Percentiles rank a stretch among this genome's conserved stretches.
phyloP scores from a whole-genome alignment of 768 basidiomycete genomes.

The Xanthoconium purpureum region DNA sequence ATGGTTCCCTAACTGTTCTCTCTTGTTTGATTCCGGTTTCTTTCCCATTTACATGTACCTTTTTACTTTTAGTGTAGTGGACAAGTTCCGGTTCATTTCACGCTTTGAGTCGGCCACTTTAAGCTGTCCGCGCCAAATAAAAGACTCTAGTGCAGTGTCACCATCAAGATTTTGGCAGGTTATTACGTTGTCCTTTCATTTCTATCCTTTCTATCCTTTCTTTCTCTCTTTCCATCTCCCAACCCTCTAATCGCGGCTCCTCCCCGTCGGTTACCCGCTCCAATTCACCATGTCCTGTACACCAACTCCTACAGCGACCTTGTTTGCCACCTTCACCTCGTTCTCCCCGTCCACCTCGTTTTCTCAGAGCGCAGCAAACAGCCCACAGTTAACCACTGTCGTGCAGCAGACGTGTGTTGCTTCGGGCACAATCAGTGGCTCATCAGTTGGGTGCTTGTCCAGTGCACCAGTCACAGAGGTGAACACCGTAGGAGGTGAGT shows the following conservation, averaged over 20 bases:
- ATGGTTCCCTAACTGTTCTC: slow-evolving; percentile 61
- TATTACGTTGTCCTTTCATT: neutral
- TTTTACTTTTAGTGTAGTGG: too few species aligned
- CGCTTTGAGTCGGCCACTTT: too few species aligned
- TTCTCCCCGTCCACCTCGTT: slow-evolving; percentile 36
- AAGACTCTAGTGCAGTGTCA: neutral
- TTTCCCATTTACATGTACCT: too few species aligned
- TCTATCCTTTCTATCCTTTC: neutral
- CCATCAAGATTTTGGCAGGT: neutral
- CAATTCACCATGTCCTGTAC: slow-evolving; percentile 35
- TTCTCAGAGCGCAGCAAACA: slow-evolving; percentile 34
- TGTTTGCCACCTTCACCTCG: slow-evolving; percentile 37
- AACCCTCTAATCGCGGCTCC: neutral
- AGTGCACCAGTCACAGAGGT: slow-evolving; percentile 27
- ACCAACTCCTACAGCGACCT: slow-evolving; percentile 43
- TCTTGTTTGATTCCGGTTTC: too few species aligned
- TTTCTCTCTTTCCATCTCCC: too few species aligned
- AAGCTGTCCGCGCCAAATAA: too few species aligned
- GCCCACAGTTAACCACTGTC: slow-evolving; percentile 34
- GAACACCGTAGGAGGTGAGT: slow-evolving; percentile 37
- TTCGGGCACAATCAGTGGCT: slow-evolving; percentile 25
- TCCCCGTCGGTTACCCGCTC: neutral
- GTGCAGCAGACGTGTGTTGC: slow-evolving; percentile 32
- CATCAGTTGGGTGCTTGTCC: slow-evolving; percentile 30
- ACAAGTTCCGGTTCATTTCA: too few species aligned